These are phyloP conservation scores for Arthrobotrys sinensis DNA, from an alignment of 2,329 filamentous ascomycete species.

Conservation along the genomic window DNA sequence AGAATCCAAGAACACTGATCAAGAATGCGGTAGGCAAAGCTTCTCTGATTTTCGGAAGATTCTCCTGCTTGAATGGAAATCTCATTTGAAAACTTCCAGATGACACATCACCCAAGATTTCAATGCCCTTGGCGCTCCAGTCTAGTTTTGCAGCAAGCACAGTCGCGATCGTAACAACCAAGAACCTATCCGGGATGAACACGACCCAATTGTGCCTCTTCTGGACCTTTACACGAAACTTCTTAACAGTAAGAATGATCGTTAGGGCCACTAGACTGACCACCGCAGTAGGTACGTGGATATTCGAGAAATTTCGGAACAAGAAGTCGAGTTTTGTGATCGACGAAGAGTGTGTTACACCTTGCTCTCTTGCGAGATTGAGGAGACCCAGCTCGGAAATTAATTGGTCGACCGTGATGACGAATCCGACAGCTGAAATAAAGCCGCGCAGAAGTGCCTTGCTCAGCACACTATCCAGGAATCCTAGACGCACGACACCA, in stretches of 20 bases:
- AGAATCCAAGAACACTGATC: constrained; percentile 96
- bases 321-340: constrained; percentile 89
- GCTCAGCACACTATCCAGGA: constrained; percentile 93
- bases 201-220: constrained; percentile 84
- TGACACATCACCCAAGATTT: constrained; percentile 84
- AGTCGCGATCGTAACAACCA: constrained; percentile 88
- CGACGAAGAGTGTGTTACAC: constrained; percentile 86
- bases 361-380: constrained; percentile 75
- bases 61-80: constrained; percentile 83
- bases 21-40: constrained; percentile 93
- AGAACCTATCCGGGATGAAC: constrained; percentile 90
- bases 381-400: constrained; percentile 89
- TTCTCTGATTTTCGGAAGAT: constrained; percentile 86
- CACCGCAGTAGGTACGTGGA: constrained; percentile 81
- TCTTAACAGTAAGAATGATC: constrained; percentile 86
- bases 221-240: constrained; percentile 84
- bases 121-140: constrained; percentile 86
- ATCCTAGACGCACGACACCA: constrained; percentile 87
- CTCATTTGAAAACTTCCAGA: constrained; percentile 83
- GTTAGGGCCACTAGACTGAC: constrained; percentile 85
- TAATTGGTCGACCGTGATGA: constrained; percentile 94
- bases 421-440: constrained; percentile 95
- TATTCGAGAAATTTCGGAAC: constrained; percentile 75
- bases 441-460: constrained; percentile 93
- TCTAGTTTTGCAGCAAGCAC: constrained; percentile 81